Evolutionary conservation across 768 basidiomycete species (phyloP), one percentile per base, ranked within the genome.

Genomic region (Gautieria morchelliformis): DNA sequence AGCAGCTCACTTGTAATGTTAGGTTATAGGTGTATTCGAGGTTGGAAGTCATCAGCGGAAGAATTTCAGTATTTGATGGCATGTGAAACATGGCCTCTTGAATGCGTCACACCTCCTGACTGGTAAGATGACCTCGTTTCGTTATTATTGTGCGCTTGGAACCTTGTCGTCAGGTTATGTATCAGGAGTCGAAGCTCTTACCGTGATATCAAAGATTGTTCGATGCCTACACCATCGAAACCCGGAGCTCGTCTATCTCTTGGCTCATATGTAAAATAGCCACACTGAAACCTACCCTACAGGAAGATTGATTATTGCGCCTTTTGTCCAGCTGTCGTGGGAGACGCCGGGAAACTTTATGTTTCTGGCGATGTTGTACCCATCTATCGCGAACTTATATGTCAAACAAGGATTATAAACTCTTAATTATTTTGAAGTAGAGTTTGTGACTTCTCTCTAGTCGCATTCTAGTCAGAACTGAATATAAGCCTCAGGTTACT

Each of bases 391-490:
- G 72, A 77, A 42, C 80, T 93, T 72, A 75, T 95, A 1, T 75
- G 82, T n/a, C 71, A 83, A n/a, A 87, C 96, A 3, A 89, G 89
- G 0, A 84, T 97, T 49, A 97, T 97, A 62, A n/a, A 93, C 96
- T 0, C 96, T 96, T 0, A 99, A 99, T 67, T 96, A 93, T 82
- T 99, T 93, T 64, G 96, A 99, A 74, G 89, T 87, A 60, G 95
- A 98, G 93, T 94, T 67, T 69, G 84, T 69, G 14, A 42, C 32
- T 41, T 37, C 0, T 27, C 58, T 14, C 27, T 2, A 65, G 60
- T 41, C n/a, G 15, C 47, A 45, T 54, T 44, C 0, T 49, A 6
- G 44, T 24, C 15, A 30, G 27, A 42, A 49, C 57, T 24, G 59
- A 40, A 27, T n/a, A n/a, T 19, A 14, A 22, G 55, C 58, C 51